Percentiles rank a stretch among this genome's conserved stretches.
phyloP scores from a whole-genome alignment of 345 rosid genomes.

The Eucalyptus pauciflora region DNA sequence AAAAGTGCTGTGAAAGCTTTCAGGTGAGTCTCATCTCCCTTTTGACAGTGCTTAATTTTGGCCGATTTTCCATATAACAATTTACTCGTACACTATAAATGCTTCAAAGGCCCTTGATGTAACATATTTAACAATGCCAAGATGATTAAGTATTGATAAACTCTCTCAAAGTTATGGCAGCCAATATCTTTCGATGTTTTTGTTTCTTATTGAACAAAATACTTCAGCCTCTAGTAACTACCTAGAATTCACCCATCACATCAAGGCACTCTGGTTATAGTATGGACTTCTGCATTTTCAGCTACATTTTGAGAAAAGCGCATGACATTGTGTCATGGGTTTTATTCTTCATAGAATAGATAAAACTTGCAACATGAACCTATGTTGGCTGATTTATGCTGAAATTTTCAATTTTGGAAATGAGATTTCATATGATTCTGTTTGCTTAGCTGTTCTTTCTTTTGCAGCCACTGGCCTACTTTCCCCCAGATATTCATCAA shows the following conservation, averaged over 20 bases:
- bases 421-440: neutral
- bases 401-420: neutral
- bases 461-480: conserved; percentile 87
- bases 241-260: neutral
- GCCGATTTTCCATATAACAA: neutral
- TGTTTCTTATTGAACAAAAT: neutral
- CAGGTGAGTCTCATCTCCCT: conserved; percentile 29
- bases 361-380: neutral
- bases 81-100: neutral
- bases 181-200: neutral
- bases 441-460: neutral
- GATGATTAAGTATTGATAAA: neutral
- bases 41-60: neutral
- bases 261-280: neutral
- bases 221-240: neutral
- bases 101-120: neutral
- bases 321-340: neutral
- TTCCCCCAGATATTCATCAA: conserved; percentile 91
- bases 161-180: neutral
- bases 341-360: neutral
- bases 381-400: neutral
- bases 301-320: neutral
- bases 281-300: neutral
- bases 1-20: conserved; percentile 73
- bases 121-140: neutral